Conservation (phyloP, 176 grass and related monocot genomes). For the Alopecurus myosuroides region DNA sequence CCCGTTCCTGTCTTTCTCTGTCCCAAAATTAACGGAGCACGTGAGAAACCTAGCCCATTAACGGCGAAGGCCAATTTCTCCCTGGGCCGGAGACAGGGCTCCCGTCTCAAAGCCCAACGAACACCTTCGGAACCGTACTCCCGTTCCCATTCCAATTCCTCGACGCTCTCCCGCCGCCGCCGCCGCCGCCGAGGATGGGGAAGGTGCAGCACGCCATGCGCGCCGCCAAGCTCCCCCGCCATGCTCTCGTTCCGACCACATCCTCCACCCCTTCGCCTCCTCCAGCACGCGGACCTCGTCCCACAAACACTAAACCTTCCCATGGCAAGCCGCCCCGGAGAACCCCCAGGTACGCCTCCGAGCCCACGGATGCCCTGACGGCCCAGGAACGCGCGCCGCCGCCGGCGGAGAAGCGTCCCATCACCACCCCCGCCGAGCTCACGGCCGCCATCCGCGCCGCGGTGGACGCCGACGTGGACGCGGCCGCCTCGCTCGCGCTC, state of each 20-base stretch:
- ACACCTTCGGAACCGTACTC: too few species aligned
- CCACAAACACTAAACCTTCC: not conserved
- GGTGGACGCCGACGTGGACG: constrained; percentile 35
- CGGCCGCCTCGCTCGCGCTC: constrained; percentile 34
- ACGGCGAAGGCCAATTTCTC: not conserved
- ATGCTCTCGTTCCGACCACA: constrained; percentile 24
- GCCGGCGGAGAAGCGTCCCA: not conserved
- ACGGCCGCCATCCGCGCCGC: constrained; percentile 29
- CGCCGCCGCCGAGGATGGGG: constrained; percentile 43
- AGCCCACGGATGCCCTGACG: not conserved
- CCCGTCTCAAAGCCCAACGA: not conserved
- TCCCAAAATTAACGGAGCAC: not conserved
- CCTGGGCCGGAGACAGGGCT: not conserved
- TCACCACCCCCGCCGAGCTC: constrained; percentile 29
- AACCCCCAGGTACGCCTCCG: not conserved
- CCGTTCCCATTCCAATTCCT: not conserved
- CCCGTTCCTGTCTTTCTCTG: not conserved
- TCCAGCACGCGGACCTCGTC: not conserved
- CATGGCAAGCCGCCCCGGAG: not conserved
- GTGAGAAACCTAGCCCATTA: not conserved
- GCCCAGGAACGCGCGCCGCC: not conserved
- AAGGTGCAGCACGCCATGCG: constrained; percentile 56
- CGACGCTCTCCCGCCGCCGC: not conserved
- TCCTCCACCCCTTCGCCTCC: not conserved
- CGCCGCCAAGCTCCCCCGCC: constrained; percentile 39